Base-by-base conservation (phyloP, 805 yeast species). In the Helenozyma rhizophorensis region DNA sequence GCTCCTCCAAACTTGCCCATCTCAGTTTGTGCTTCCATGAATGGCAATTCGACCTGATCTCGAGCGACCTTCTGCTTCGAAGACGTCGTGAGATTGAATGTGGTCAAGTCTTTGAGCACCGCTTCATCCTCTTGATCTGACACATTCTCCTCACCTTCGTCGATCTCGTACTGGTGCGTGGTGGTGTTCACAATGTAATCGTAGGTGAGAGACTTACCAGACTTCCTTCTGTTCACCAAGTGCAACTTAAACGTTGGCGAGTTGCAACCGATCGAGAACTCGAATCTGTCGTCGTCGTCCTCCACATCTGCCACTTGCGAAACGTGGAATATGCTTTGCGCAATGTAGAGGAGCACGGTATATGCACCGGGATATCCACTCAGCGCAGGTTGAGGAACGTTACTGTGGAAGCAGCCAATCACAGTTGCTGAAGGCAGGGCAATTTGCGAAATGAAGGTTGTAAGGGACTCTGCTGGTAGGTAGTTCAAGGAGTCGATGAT, bases 31-130 rank as follows among this genome's bases (percentile, higher is more conserved):
- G 97, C 97, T 43, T 83, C 84, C 65, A 90, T 63, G 56, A 69
- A 90, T n/a, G 98, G 98, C 38, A 90, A 65, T 29, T 83, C 94
- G 3, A 93, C 96, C 40, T 83, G 79, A 16, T 86, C 95, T 39
- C 78, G 76, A 0, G 94, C 96, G 28, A 69, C 51, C 41, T 74
- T 79, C 53, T 93, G 97, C 47, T 76, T 81, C 3, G 74, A 74
- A 6, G 80, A 82, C 0, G 94, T 83, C 6, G 78, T 69, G 34
- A 90, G 64, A 45, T 89, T 89, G 65, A 90, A 90, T 0, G 98
- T 93, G 0, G 97, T 86, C 47, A 93, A 66, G 23, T 71, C 85
- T 41, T 79, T 74, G 29, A 90, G 62, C 36, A 82, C 50, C 11
- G 70, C 71, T 11, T 74, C 78, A 21, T 76, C 75, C 1, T 43